Evolutionary conservation across 2,329 filamentous ascomycete species (phyloP).

Genomic region (Biscogniauxia marginata): DNA sequence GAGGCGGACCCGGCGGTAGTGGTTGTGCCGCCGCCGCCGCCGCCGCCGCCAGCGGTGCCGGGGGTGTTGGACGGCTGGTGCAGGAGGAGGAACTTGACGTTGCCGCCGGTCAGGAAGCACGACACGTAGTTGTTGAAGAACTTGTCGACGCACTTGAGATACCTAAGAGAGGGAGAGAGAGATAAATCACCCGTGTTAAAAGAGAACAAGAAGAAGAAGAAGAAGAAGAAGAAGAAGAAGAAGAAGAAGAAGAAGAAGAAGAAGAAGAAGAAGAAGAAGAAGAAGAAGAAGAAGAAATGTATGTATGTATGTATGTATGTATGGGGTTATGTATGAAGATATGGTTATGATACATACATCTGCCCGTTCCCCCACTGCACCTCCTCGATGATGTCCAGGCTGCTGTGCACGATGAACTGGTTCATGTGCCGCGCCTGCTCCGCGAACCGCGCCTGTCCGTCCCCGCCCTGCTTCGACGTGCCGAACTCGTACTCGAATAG

Average conservation of each 20-base stretch:
- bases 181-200: too few relatives aligned
- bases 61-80: slow-evolving; percentile 69
- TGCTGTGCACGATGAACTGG: slow-evolving; percentile 94
- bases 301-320: slow-evolving; percentile 1
- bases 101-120: slow-evolving; percentile 89
- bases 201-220: too few relatives aligned
- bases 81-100: slow-evolving; percentile 90
- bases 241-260: too few relatives aligned
- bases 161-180: slow-evolving; percentile 44
- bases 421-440: slow-evolving; percentile 91
- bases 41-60: slow-evolving; percentile 33
- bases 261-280: too few relatives aligned
- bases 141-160: slow-evolving; percentile 93
- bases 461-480: slow-evolving; percentile 91
- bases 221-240: too few relatives aligned
- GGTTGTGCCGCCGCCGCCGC: slow-evolving; percentile 1
- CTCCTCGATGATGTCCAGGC: slow-evolving; percentile 93
- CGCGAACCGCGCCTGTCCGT: slow-evolving; percentile 84
- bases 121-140: slow-evolving; percentile 96
- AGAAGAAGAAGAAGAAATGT: too few relatives aligned
- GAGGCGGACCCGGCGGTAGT: not conserved
- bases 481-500: slow-evolving; percentile 97
- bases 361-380: slow-evolving; percentile 87
- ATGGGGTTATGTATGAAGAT: too few relatives aligned
- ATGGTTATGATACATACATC: slow-evolving; percentile 67